These are phyloP conservation scores for Exsudoporus frostii DNA, from an alignment of 768 basidiomycete genomes.

Conservation along the genomic window DNA sequence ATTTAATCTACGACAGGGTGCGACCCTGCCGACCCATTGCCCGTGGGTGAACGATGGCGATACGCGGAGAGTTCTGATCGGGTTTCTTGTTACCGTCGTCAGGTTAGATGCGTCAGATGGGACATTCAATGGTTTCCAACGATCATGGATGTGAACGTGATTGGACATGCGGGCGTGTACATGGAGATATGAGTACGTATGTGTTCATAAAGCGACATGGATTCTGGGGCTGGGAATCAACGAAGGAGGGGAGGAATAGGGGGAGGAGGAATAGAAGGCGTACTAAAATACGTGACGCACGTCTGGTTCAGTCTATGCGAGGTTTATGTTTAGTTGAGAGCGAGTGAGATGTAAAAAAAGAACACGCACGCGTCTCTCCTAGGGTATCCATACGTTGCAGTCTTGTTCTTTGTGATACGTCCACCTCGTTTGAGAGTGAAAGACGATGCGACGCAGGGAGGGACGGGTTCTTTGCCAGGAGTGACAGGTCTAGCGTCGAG, in stretches of 20 bases:
- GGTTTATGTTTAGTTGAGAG: neutral
- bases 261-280: neutral
- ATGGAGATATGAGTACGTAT: too few relatives aligned
- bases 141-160: too few relatives aligned
- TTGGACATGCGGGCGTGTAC: too few relatives aligned
- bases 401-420: neutral
- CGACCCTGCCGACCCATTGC: too few relatives aligned
- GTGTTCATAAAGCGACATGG: neutral
- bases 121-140: neutral
- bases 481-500: constrained; percentile 56
- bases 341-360: neutral
- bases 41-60: neutral
- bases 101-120: neutral
- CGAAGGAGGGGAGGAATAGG: neutral
- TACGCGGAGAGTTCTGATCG: neutral
- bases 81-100: neutral
- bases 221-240: neutral
- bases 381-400: neutral
- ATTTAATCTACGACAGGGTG: too few relatives aligned
- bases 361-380: neutral
- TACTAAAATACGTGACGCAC: neutral
- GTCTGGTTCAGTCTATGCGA: too few relatives aligned
- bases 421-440: constrained; percentile 45
- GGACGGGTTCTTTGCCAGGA: constrained; percentile 57
- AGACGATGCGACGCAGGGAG: constrained; percentile 48